Percentiles rank a stretch among this genome's conserved stretches.
Evolutionary conservation across 2,329 filamentous ascomycete species (phyloP).

Genomic region (Fusarium burgessii): DNA sequence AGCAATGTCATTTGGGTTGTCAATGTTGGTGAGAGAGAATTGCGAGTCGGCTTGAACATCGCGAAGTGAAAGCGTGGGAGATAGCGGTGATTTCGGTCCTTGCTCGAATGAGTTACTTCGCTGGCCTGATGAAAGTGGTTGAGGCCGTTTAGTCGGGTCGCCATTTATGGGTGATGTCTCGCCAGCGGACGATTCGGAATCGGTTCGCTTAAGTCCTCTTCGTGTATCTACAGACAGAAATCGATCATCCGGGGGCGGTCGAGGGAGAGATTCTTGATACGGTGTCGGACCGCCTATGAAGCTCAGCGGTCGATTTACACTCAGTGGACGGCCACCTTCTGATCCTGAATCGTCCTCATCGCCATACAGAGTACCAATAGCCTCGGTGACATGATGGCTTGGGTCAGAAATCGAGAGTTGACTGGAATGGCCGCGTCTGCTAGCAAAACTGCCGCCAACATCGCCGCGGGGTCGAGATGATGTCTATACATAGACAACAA

Average conservation of each 20-base stretch:
- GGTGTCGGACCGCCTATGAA: conserved; percentile 70
- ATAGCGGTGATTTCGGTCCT: conserved; percentile 58
- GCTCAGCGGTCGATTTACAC: conserved; percentile 75
- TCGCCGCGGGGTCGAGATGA: conserved; percentile 68
- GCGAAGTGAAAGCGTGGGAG: conserved; percentile 65
- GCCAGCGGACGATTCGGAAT: conserved; percentile 58
- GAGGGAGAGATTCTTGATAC: conserved; percentile 63
- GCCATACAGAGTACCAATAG: conserved; percentile 91
- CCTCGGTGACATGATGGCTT: conserved; percentile 93
- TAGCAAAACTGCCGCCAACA: conserved; percentile 68
- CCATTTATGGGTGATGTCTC: conserved; percentile 47
- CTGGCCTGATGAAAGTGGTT: conserved; percentile 57
- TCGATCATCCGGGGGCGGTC: conserved; percentile 49
- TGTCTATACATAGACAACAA: conserved; percentile 57
- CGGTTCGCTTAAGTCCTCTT: conserved; percentile 58
- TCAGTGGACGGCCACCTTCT: conserved; percentile 72
- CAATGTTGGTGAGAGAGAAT: conserved; percentile 90
- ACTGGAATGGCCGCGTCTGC: conserved; percentile 68
- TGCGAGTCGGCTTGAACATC: conserved; percentile 70
- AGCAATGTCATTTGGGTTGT: conserved; percentile 87
- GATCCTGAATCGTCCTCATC: conserved; percentile 75
- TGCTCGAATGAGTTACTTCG: conserved; percentile 57
- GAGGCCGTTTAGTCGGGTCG: conserved; percentile 56
- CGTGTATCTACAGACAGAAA: conserved; percentile 54
- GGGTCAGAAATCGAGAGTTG: conserved; percentile 83